phyloP scores from a whole-genome alignment of 495 filamentous ascomycete species.

The Neurospora sp. region DNA sequence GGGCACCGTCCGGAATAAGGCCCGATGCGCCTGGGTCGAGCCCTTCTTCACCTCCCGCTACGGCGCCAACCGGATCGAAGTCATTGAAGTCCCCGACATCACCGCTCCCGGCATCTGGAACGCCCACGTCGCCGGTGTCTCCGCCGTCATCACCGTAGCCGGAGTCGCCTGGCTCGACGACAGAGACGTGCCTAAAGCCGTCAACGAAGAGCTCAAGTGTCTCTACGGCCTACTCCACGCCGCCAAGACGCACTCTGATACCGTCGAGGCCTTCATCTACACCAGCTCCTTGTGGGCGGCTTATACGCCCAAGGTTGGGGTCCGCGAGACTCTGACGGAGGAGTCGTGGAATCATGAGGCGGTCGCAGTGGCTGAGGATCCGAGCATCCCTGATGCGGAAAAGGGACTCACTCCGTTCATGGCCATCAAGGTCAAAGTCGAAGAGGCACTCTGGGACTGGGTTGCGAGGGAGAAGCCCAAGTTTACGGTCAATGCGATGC shows the following conservation, averaged over 20 bases:
- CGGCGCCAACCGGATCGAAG: constrained; percentile 26
- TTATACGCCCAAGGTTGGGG: constrained; percentile 14
- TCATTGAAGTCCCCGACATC: constrained; percentile 29
- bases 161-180: background rate
- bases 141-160: constrained; percentile 8
- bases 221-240: constrained; percentile 7
- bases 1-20: constrained; percentile 36
- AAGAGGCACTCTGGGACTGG: constrained; percentile 23
- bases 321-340: constrained; percentile 8
- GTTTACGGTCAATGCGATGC: constrained; percentile 18
- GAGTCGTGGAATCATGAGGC: constrained; percentile 18
- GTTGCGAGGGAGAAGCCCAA: constrained; percentile 15
- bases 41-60: constrained; percentile 29
- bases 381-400: background rate
- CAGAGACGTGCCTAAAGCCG: constrained; percentile 1
- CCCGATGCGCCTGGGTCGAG: constrained; percentile 32
- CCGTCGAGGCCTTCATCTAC: constrained; percentile 16
- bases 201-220: constrained; percentile 5
- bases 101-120: constrained; percentile 26
- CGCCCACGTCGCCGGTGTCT: constrained; percentile 25
- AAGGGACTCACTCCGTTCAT: constrained; percentile 18
- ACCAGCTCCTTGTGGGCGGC: constrained; percentile 20
- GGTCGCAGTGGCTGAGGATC: constrained; percentile 6
- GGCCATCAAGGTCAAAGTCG: constrained; percentile 15
- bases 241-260: constrained; percentile 1